Conservation (phyloP, 1,139 yeast species). For the Geotrichum cucujoidarum region DNA sequence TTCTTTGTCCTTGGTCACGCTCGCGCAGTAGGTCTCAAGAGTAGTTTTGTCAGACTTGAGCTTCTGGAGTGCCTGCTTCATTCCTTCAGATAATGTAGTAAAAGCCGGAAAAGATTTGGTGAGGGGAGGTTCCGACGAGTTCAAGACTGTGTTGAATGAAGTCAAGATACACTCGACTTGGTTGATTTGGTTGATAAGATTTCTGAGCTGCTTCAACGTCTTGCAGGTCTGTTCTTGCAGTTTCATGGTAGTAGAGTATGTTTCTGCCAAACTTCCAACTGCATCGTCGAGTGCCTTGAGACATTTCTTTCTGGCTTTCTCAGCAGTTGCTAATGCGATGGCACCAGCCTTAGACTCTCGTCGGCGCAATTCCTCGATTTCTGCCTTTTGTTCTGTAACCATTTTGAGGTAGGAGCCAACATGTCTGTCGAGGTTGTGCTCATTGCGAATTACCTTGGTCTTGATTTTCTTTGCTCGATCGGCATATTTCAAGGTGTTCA, state of each 20-base stretch:
- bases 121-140: slow-evolving; percentile 19
- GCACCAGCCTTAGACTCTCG: slow-evolving; percentile 49
- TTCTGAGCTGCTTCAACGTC: slow-evolving; percentile 23
- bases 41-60: slow-evolving; percentile 4
- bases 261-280: slow-evolving; percentile 21
- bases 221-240: slow-evolving; percentile 22
- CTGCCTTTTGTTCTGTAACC: slow-evolving; percentile 77
- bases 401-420: slow-evolving; percentile 82
- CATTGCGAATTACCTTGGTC: slow-evolving; percentile 71
- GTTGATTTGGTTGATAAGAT: slow-evolving; percentile 22
- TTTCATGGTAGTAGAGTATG: slow-evolving; percentile 22
- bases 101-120: slow-evolving; percentile 20
- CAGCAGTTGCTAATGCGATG: slow-evolving; percentile 25
- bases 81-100: slow-evolving; percentile 22
- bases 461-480: slow-evolving; percentile 86
- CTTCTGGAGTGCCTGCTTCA: slow-evolving; percentile 7
- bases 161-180: slow-evolving; percentile 21
- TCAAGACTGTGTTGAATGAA: slow-evolving; percentile 28
- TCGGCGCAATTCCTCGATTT: slow-evolving; percentile 62
- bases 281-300: slow-evolving; percentile 26
- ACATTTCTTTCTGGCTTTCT: slow-evolving; percentile 22
- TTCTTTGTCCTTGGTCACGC: slow-evolving; percentile 6
- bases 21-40: slow-evolving; percentile 3
- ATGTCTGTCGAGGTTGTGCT: slow-evolving; percentile 74
- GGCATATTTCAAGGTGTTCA: slow-evolving; percentile 85